Percentiles rank a stretch among this genome's conserved stretches.
These are phyloP conservation scores for Fraxinus cuspidata DNA, from an alignment of 257 asterid genomes.

Conservation along the genomic window DNA sequence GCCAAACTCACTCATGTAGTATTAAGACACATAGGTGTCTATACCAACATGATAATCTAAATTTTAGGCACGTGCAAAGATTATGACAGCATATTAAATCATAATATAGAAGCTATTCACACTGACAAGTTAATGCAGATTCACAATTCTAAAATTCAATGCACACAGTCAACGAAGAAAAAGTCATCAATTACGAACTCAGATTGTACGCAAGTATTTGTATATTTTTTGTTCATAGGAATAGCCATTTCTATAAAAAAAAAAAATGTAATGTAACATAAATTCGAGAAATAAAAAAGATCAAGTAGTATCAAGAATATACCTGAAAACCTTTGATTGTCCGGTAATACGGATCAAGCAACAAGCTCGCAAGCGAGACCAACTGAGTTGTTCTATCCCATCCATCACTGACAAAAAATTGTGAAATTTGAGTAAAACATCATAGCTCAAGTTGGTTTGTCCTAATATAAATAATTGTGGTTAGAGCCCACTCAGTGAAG, in stretches of 20 bases:
- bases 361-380: constrained; percentile 90
- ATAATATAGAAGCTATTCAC: neutral
- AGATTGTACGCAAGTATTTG: neutral
- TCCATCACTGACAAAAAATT: constrained; percentile 77
- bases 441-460: constrained; percentile 17
- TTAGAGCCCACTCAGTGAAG: constrained; percentile 16
- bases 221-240: neutral
- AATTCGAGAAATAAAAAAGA: constrained; percentile 6
- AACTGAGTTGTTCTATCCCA: constrained; percentile 99
- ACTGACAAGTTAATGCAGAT: neutral
- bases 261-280: neutral
- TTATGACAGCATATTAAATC: neutral
- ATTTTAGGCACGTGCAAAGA: neutral
- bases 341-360: constrained; percentile 97
- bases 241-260: neutral
- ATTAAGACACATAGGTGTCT: neutral
- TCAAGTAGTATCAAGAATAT: constrained; percentile 26
- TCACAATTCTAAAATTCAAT: neutral
- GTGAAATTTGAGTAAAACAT: constrained; percentile 25
- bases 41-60: neutral
- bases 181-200: neutral
- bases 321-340: constrained; percentile 95
- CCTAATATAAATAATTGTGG: neutral
- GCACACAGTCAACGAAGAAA: constrained; percentile 14
- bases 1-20: neutral